Percentiles rank a stretch among this genome's conserved stretches.
These are phyloP conservation scores for Sporothrix brunneoviolacea DNA, from an alignment of 2,329 filamentous ascomycete species.

Conservation along the genomic window DNA sequence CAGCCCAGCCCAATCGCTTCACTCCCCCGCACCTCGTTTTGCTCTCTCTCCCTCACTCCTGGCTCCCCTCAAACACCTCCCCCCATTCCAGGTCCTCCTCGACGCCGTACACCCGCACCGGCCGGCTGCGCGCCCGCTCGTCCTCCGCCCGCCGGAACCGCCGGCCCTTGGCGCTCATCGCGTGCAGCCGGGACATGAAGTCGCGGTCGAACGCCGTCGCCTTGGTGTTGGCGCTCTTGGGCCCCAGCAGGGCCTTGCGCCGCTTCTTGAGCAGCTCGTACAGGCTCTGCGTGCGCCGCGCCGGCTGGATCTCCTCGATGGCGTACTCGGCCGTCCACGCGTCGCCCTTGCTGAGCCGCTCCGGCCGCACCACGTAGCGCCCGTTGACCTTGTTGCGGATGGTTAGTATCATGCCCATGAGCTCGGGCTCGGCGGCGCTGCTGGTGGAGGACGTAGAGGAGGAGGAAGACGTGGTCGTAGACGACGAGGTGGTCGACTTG, in stretches of 20 bases:
- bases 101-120: conserved; percentile 42
- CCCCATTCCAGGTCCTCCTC: conserved; percentile 27
- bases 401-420: conserved; percentile 66
- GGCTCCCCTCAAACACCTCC: conserved; percentile 28
- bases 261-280: conserved; percentile 15
- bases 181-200: conserved; percentile 14
- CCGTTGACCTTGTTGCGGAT: conserved; percentile 64
- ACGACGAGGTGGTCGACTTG: background rate
- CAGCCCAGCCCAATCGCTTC: too few species aligned
- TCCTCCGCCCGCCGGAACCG: conserved; percentile 29
- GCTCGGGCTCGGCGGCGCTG: conserved; percentile 21
- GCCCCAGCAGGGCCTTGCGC: conserved; percentile 11
- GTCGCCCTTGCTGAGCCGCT: conserved; percentile 30
- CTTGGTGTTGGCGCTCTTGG: background rate
- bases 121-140: conserved; percentile 39
- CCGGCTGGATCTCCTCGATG: conserved; percentile 41
- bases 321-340: conserved; percentile 76
- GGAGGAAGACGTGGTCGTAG: background rate
- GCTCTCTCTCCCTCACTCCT: conserved; percentile 1
- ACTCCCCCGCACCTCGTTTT: too few species aligned
- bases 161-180: conserved; percentile 16
- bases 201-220: conserved; percentile 14
- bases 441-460: background rate
- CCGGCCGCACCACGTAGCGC: conserved; percentile 54
- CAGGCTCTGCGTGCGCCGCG: conserved; percentile 8